phyloP scores from a whole-genome alignment of 2,329 filamentous ascomycete genomes.

The Eutypella sp. region DNA sequence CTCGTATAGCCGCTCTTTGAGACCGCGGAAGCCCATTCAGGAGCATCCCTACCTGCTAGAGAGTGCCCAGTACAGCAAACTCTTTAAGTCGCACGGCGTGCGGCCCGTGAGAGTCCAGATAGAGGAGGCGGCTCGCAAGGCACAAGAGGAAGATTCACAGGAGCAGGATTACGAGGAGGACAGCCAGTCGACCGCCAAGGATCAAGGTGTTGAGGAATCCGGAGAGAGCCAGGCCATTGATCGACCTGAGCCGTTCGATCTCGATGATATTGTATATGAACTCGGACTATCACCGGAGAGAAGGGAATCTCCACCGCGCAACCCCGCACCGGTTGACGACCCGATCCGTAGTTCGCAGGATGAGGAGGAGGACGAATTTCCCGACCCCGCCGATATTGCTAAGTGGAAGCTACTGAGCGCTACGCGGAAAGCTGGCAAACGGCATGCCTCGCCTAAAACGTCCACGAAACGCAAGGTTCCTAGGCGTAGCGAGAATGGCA shows the following conservation, averaged over 20 bases:
- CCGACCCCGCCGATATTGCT: conserved; percentile 23
- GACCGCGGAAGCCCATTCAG: conserved; percentile 57
- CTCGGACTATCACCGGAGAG: conserved; percentile 12
- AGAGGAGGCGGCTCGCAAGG: conserved; percentile 25
- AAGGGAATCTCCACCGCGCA: conserved; percentile 8
- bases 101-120: conserved; percentile 43
- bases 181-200: conserved; percentile 37
- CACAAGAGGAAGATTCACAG: conserved; percentile 39
- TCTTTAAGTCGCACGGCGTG: conserved; percentile 50
- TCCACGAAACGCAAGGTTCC: conserved; percentile 20
- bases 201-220: conserved; percentile 21
- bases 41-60: conserved; percentile 56
- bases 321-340: conserved; percentile 1
- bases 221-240: conserved; percentile 31
- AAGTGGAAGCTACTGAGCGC: conserved; percentile 20
- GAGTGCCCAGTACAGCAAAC: conserved; percentile 47
- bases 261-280: conserved; percentile 16
- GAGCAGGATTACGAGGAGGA: conserved; percentile 48
- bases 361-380: conserved; percentile 26
- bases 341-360: conserved; percentile 20
- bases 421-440: conserved; percentile 12
- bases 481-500: conserved; percentile 12
- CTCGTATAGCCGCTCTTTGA: conserved; percentile 40
- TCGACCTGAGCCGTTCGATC: conserved; percentile 8
- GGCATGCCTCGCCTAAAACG: conserved; percentile 21